Evolutionary conservation across 208 protist genomes (phyloP), one percentile per base, ranked within the genome.

Genomic region (Leishmania arabica): DNA sequence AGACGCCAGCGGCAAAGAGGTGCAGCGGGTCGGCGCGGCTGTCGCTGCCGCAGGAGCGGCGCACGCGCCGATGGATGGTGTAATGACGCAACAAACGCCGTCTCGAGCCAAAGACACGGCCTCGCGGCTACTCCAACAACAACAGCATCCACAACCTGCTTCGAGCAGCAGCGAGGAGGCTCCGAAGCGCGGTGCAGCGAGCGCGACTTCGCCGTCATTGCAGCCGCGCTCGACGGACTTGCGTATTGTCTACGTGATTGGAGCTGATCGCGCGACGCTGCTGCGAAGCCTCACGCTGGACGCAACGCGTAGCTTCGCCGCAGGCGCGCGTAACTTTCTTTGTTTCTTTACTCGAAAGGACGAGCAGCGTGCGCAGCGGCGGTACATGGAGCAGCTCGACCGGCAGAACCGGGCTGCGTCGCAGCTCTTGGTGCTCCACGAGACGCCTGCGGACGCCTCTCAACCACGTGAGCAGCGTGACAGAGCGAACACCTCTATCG

Each of bases 301-400:
- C 66, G 90, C 91, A 31, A 91, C 88, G 24, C 74, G 80, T 49
- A 89, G 86, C 8, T 93, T 95, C 84, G 80, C 68, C 7, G 69
- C 78, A n/a, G 83, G 80, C 3, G 60, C 84, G 45, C 77, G 80
- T 7, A 89, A 85, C 65, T 91, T 89, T 51, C 21, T 88, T 34
- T 95, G 91, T 68, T 90, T 92, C 51, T 95, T 90, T 69, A 89
- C 77, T 49, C 34, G 49, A 8, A 75, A 82, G n/a, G 87, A 91
- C 78, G 88, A 91, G 69, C 79, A 71, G 54, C 81, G 81, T 3
- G 83, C 84, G 21, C 79, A 66, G 37, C 86, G 84, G 40, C 78
- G 81, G 8, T 80, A 86, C 21, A 56, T 84, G 66, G 51, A 81
- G 24, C 74, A 84, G 58, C 56, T 88, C n/a, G 84, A 90, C 34